These are phyloP conservation scores for Tympanopsis confertula DNA, from an alignment of 2,329 filamentous ascomycete genomes.

Conservation along the genomic window DNA sequence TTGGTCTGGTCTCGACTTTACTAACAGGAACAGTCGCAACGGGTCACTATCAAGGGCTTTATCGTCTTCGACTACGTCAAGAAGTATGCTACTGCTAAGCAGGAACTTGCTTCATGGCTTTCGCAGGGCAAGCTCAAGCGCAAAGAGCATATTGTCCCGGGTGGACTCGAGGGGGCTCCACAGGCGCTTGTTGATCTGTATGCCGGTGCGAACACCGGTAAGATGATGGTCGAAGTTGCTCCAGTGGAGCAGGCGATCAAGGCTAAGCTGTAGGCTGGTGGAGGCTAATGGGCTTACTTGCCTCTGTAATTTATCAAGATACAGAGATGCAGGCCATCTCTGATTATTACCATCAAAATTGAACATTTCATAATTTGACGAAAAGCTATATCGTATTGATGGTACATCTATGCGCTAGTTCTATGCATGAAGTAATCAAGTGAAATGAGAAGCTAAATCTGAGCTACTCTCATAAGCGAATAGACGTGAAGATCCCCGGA, in stretches of 20 bases:
- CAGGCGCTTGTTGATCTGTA: slow-evolving; percentile 53
- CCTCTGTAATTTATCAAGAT: too few species aligned
- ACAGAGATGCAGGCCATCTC: too few species aligned
- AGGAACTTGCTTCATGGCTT: slow-evolving; percentile 57
- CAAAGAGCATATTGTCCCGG: slow-evolving; percentile 59
- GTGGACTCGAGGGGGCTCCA: slow-evolving; percentile 55
- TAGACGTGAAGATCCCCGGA: too few species aligned
- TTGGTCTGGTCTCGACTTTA: neutral
- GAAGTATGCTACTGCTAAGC: slow-evolving; percentile 43
- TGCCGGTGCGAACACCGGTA: slow-evolving; percentile 59
- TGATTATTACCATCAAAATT: too few species aligned
- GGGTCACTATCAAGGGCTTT: slow-evolving; percentile 58
- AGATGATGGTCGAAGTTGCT: slow-evolving; percentile 41
- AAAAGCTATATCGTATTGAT: too few species aligned
- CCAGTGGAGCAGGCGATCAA: slow-evolving; percentile 3
- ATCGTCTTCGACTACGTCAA: slow-evolving; percentile 58
- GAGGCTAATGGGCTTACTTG: too few species aligned
- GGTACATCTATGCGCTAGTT: too few species aligned
- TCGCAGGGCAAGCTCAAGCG: slow-evolving; percentile 60
- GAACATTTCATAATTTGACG: too few species aligned
- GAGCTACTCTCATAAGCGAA: too few species aligned
- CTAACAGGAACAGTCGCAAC: slow-evolving; percentile 33
- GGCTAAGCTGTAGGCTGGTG: neutral
- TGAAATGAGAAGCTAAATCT: too few species aligned
- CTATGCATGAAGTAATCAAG: too few species aligned